Evolutionary conservation across 192 early-diverging fungal genomes (phyloP).

Genomic region (Helicostylum pulchrum): DNA sequence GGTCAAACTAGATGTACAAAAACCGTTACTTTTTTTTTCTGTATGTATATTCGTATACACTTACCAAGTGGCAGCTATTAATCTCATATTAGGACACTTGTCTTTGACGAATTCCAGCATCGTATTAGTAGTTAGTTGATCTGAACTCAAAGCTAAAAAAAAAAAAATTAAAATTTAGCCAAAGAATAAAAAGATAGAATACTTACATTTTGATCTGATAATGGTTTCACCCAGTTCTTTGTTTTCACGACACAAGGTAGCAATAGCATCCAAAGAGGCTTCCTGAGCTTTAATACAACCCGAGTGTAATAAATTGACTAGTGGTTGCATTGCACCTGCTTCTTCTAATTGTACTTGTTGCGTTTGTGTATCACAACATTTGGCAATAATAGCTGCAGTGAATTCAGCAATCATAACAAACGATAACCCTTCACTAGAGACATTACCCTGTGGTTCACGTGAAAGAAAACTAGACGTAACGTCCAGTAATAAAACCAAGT

Average conservation of each 20-base stretch:
- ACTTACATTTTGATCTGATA: slow-evolving; percentile 46
- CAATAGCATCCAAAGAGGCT: slow-evolving; percentile 74
- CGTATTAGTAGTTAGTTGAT: slow-evolving; percentile 26
- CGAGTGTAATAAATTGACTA: slow-evolving; percentile 54
- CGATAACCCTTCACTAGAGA: slow-evolving; percentile 17
- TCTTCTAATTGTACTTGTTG: slow-evolving; percentile 58
- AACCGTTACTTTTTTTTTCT: neutral
- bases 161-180: no score
- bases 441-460: slow-evolving; percentile 9
- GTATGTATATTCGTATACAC: neutral
- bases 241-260: slow-evolving; percentile 62
- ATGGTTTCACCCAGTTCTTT: slow-evolving; percentile 49
- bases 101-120: slow-evolving; percentile 67
- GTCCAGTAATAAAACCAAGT: slow-evolving; percentile 49
- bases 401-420: slow-evolving; percentile 58
- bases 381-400: slow-evolving; percentile 59
- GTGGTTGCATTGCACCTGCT: slow-evolving; percentile 53
- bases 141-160: slow-evolving; percentile 2
- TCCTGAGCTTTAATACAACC: slow-evolving; percentile 67
- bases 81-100: slow-evolving; percentile 61
- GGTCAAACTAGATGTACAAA: slow-evolving; percentile 44
- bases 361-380: slow-evolving; percentile 55
- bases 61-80: slow-evolving; percentile 70
- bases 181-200: no score
- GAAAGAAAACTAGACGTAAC: slow-evolving; percentile 17